phyloP scores from a whole-genome alignment of 2,329 filamentous ascomycete genomes.

The Apiospora malaysiana region DNA sequence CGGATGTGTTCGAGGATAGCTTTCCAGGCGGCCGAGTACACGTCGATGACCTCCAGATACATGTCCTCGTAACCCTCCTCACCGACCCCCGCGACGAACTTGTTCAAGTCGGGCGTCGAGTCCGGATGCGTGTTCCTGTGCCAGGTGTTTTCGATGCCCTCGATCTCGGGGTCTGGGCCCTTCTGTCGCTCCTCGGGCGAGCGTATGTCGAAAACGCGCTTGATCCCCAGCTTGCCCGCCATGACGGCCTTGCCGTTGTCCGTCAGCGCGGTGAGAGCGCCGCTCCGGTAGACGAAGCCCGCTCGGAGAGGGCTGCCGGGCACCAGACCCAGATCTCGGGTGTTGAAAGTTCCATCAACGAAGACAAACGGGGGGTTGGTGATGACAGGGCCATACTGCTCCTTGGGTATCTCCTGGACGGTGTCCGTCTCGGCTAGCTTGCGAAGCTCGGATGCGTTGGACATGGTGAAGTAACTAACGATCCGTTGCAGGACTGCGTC shows the following conservation, averaged over 20 bases:
- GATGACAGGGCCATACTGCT: conserved; percentile 44
- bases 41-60: conserved; percentile 53
- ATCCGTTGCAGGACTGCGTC: background rate
- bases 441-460: conserved; percentile 38
- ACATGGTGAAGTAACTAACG: conserved; percentile 29
- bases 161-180: conserved; percentile 51
- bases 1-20: conserved; percentile 55
- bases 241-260: conserved; percentile 46
- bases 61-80: conserved; percentile 50
- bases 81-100: conserved; percentile 53
- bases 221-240: conserved; percentile 44
- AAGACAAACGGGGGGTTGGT: conserved; percentile 52
- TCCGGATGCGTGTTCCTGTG: conserved; percentile 42
- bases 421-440: conserved; percentile 51
- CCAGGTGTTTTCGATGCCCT: conserved; percentile 54
- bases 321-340: conserved; percentile 56
- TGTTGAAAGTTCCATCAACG: conserved; percentile 55
- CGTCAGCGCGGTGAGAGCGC: conserved; percentile 46
- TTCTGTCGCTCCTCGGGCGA: conserved; percentile 48
- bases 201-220: conserved; percentile 58
- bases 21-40: conserved; percentile 49
- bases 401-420: conserved; percentile 43
- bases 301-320: conserved; percentile 47
- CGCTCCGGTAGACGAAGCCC: conserved; percentile 53
- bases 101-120: conserved; percentile 43